Base-by-base conservation (phyloP, 768 basidiomycete species). In the Xerocomellus amylosporus region DNA sequence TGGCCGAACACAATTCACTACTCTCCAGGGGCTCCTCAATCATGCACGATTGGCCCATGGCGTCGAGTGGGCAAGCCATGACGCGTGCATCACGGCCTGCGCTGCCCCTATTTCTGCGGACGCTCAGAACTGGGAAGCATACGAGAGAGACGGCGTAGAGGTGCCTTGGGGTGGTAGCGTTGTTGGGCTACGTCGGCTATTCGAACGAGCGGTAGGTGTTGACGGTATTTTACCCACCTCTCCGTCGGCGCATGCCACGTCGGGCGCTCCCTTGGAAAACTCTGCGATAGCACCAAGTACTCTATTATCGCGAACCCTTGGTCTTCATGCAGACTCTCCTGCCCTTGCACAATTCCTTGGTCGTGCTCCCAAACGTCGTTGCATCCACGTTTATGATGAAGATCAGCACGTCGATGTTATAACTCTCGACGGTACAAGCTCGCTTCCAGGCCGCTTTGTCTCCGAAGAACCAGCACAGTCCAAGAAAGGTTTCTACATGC, bases 291-390 rank as follows among this genome's bases (percentile, higher is more conserved):
- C 49, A 14, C 66, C 69, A 19, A 74, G 71, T 28, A 74, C 75
- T 8, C 70, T 77, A n/a, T 58, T 81, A 24, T 75, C 77, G 9
- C 72, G 74, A 42, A 79, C 79, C 8, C 72, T 81, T 12, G 79
- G 81, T 24, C 69, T 76, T 56, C 79, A 82, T 49, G 71, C 67
- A n/a, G 80, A 81, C 51, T 75, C 79, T 8, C 76, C 80, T 26
- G 76, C 77, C 1, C 73, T 81, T 19, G 79, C 79, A 13, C 77
- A 72, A 6, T 81, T 81, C 61, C 73, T 81, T 31, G 79, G 80
- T 8, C 73, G 74, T 49, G 66, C 67, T 17, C 70, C 75, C 0
- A 75, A 73, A 61, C 72, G 73, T 44, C 74, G 78, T 26, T 66
- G 68, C 20, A 76, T 81, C 53, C 68, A 74, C 33, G 70, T 70